A percentile compares a stretch with the other conserved stretches of the same genome.
Conservation (phyloP, 257 asterid genomes). For the Petrea volubilis region DNA sequence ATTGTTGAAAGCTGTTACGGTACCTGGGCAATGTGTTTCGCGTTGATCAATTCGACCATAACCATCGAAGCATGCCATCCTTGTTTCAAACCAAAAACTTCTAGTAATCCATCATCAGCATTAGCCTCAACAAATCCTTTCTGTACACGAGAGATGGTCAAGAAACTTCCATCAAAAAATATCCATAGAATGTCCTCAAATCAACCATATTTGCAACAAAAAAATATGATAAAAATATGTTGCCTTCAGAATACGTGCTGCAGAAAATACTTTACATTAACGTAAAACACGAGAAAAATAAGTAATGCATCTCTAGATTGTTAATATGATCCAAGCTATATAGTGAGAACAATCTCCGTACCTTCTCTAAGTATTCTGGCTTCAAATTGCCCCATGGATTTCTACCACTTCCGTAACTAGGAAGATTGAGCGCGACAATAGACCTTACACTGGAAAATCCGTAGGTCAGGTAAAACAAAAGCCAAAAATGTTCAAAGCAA, state of each 20-base stretch:
- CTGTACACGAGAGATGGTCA: conserved; percentile 34
- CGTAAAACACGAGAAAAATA: not conserved
- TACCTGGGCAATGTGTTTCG: conserved; percentile 96
- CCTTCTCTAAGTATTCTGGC: conserved; percentile 94
- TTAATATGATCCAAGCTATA: not conserved
- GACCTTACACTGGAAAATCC: conserved; percentile 79
- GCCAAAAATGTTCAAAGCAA: not conserved
- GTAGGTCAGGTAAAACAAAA: conserved; percentile 14
- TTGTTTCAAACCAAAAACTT: conserved; percentile 87
- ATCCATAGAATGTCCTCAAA: not conserved
- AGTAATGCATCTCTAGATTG: not conserved
- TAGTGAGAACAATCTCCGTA: conserved; percentile 21
- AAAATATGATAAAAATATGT: not conserved
- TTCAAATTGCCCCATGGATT: conserved; percentile 97
- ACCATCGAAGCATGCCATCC: conserved; percentile 99
- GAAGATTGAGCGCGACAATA: conserved; percentile 86
- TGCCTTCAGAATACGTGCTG: not conserved
- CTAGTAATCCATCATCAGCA: conserved; percentile 89
- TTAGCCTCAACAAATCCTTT: conserved; percentile 90
- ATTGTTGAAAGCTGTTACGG: conserved; percentile 1
- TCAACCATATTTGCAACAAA: not conserved
- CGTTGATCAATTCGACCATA: conserved; percentile 87
- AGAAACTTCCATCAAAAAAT: not conserved
- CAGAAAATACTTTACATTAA: not conserved
- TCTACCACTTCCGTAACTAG: conserved; percentile 99